Evolutionary conservation across 805 yeast species (phyloP), one percentile per base, ranked within the genome.

Genomic region (Saturnispora mendoncae): DNA sequence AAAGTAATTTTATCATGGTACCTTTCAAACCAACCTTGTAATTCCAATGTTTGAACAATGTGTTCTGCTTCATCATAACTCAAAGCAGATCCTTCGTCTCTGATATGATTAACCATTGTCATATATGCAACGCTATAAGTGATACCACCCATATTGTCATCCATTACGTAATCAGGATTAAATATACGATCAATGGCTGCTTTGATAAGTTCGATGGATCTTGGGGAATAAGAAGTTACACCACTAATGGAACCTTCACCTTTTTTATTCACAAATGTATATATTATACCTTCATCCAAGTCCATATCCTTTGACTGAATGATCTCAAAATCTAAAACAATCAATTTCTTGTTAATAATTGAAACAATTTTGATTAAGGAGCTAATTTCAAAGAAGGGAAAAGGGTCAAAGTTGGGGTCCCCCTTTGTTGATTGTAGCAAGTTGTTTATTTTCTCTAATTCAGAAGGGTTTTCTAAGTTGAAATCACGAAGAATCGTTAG

Each of bases 1-100:
- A 56, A 59, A 38, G 53, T 62, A 48, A 49, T 73, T 33, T 45
- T 60, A 46, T 57, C 64, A 47, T 42, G 51, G 50, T 33, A 46
- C 36, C 51, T 64, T 51, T 63, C 66, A 7, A 77, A 55, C 81
- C 81, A 76, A n/a, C 76, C 79, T 39, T 66, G 71, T 37, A 66
- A 65, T 13, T 69, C 67, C 6, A 76, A 51, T 15, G 56, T 48
- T 8, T 50, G 58, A 8, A 76, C 48, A 21, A 74, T 62, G 1
- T 38, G 43, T n/a, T 63, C 60, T 0, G 73, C 61, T 26, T 74
- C 60, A 44, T 30, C 48, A 46, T 24, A 25, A 9, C 41, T 35
- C 4, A 39, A 23, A 8, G 14, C 18, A n/a, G 14, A 9, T 27
- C 32, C 37, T 6, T 44, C 41, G n/a, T 40, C 42, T 10, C 41